Evolutionary conservation across 768 basidiomycete species (phyloP).

Genomic region (Sarcodon aspratus): DNA sequence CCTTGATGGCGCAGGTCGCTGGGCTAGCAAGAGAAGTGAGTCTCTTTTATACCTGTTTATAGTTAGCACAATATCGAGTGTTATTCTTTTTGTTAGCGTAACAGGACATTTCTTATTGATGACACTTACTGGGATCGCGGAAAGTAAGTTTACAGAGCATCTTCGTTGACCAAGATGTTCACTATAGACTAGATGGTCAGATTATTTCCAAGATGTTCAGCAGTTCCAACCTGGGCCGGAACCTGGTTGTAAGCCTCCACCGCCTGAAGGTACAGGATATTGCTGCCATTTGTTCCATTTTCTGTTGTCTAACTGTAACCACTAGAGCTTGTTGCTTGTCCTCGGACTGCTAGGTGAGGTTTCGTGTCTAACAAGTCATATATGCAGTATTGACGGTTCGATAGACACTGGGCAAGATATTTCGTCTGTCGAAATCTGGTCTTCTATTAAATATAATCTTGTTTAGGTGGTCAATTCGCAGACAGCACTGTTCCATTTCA

Average conservation of each 20-base stretch:
- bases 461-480: constrained; percentile 47
- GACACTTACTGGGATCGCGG: constrained; percentile 69
- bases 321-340: constrained; percentile 63
- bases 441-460: neutral
- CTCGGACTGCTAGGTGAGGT: constrained; percentile 48
- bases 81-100: constrained; percentile 26
- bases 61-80: neutral
- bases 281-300: neutral
- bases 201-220: constrained; percentile 49
- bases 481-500: constrained; percentile 56
- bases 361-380: constrained; percentile 1
- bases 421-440: neutral
- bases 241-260: constrained; percentile 50
- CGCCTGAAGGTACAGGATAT: constrained; percentile 39
- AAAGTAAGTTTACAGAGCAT: constrained; percentile 29
- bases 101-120: constrained; percentile 56
- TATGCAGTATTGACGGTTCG: constrained; percentile 4
- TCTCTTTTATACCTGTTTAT: constrained; percentile 1
- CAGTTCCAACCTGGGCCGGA: constrained; percentile 48
- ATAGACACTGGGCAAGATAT: constrained; percentile 50
- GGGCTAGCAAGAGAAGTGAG: constrained; percentile 54
- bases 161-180: neutral
- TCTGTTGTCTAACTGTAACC: constrained; percentile 2
- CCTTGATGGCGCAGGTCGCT: constrained; percentile 55
- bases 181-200: constrained; percentile 40